Evolutionary conservation across 805 yeast species (phyloP).

Genomic region (Cyberlindnera mycetangii): DNA sequence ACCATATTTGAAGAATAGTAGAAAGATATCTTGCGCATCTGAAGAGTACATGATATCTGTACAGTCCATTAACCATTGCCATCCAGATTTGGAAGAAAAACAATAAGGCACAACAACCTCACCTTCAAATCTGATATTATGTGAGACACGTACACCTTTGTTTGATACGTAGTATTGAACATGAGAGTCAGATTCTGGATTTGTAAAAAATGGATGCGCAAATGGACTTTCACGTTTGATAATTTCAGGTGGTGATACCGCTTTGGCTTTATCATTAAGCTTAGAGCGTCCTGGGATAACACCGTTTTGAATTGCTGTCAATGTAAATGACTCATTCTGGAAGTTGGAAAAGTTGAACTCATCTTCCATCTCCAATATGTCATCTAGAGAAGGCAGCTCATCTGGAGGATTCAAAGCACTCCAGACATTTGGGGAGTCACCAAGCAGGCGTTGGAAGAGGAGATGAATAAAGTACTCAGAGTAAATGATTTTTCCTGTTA

Average conservation of each 20-base stretch:
- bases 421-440: constrained; percentile 70
- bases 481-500: constrained; percentile 55
- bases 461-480: constrained; percentile 65
- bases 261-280: too few species aligned
- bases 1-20: constrained; percentile 44
- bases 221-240: constrained; percentile 59
- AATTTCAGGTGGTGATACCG: too few species aligned
- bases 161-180: constrained; percentile 71
- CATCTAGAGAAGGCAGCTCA: constrained; percentile 36
- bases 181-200: constrained; percentile 84
- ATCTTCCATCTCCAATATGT: constrained; percentile 32
- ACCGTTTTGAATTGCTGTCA: constrained; percentile 3
- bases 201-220: constrained; percentile 73
- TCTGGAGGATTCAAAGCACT: constrained; percentile 53
- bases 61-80: constrained; percentile 91
- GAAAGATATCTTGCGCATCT: constrained; percentile 54
- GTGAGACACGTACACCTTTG: constrained; percentile 61
- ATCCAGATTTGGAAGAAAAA: constrained; percentile 71
- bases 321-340: constrained; percentile 5
- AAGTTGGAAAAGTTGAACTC: constrained; percentile 34
- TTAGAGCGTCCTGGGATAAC: constrained; percentile 1
- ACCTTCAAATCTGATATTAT: constrained; percentile 36
- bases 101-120: constrained; percentile 38
- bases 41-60: constrained; percentile 58
- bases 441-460: constrained; percentile 61